phyloP scores from a whole-genome alignment of 1,284 basidiomycete genomes.

The Ceratobasidium sp. region DNA sequence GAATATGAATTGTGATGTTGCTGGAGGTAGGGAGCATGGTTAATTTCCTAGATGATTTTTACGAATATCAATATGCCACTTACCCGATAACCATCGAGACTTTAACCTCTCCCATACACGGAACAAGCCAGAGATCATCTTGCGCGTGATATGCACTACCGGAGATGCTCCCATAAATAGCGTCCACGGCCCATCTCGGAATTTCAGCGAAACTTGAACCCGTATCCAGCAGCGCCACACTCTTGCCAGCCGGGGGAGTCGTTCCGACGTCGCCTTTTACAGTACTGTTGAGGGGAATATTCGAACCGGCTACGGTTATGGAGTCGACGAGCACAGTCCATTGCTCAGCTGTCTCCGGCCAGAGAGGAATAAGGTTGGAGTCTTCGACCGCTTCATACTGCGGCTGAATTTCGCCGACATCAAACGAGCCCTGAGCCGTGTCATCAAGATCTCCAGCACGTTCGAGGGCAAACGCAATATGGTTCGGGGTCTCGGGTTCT shows the following conservation, averaged over 20 bases:
- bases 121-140: constrained; percentile 74
- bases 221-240: constrained; percentile 79
- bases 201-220: constrained; percentile 72
- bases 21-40: constrained; percentile 57
- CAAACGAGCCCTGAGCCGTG: constrained; percentile 42
- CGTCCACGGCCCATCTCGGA: constrained; percentile 70
- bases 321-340: constrained; percentile 80
- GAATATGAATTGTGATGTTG: constrained; percentile 52
- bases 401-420: constrained; percentile 74
- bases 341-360: constrained; percentile 73
- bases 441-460: constrained; percentile 54
- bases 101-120: constrained; percentile 78
- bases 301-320: constrained; percentile 58
- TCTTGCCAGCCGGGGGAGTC: constrained; percentile 62
- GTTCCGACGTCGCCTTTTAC: constrained; percentile 41
- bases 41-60: constrained; percentile 34
- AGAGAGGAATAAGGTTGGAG: constrained; percentile 74
- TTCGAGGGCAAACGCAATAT: constrained; percentile 79
- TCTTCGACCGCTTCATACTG: constrained; percentile 69
- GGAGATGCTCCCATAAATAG: constrained; percentile 73
- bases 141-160: constrained; percentile 70
- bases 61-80: constrained; percentile 53
- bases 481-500: constrained; percentile 79
- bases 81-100: constrained; percentile 82
- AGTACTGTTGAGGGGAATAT: constrained; percentile 36